These are phyloP conservation scores for Beauveria australis DNA, from an alignment of 2,329 filamentous ascomycete genomes.

Conservation along the genomic window DNA sequence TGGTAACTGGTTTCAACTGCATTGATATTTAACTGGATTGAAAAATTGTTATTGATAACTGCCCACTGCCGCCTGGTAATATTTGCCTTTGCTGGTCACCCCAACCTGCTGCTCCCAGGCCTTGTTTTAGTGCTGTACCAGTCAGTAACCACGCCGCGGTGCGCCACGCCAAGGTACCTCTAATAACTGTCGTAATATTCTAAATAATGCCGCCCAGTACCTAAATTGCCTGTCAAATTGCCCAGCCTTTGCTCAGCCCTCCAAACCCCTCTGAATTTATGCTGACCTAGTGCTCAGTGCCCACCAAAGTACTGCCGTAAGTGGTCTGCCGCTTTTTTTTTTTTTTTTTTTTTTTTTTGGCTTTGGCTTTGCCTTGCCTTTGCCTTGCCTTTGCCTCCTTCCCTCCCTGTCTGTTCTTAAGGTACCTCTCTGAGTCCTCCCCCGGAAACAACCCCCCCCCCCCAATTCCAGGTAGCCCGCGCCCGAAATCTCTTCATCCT, in stretches of 20 bases:
- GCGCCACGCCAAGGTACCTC: conserved; percentile 1
- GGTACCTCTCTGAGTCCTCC: not conserved
- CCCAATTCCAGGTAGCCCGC: not conserved
- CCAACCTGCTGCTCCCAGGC: not conserved
- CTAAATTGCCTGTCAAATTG: not conserved
- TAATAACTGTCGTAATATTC: too few species aligned
- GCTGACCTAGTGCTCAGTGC: too few species aligned
- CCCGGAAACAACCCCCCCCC: not conserved
- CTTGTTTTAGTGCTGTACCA: not conserved
- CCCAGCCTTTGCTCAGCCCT: too few species aligned
- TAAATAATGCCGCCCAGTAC: not conserved
- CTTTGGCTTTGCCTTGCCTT: too few species aligned
- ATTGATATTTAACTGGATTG: too few species aligned
- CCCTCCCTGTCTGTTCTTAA: not conserved
- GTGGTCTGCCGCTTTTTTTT: too few species aligned
- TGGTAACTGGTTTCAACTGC: too few species aligned
- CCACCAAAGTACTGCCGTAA: too few species aligned
- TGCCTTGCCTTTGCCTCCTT: not conserved
- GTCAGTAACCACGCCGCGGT: not conserved
- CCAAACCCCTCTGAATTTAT: too few species aligned
- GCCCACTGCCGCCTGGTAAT: not conserved
- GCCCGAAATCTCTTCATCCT: conserved; percentile 9
- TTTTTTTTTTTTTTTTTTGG: too few species aligned
- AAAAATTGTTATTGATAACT: too few species aligned
- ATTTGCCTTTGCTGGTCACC: not conserved